These are phyloP conservation scores for Ascoidea tarda DNA, from an alignment of 805 yeast species.

Conservation along the genomic window DNA sequence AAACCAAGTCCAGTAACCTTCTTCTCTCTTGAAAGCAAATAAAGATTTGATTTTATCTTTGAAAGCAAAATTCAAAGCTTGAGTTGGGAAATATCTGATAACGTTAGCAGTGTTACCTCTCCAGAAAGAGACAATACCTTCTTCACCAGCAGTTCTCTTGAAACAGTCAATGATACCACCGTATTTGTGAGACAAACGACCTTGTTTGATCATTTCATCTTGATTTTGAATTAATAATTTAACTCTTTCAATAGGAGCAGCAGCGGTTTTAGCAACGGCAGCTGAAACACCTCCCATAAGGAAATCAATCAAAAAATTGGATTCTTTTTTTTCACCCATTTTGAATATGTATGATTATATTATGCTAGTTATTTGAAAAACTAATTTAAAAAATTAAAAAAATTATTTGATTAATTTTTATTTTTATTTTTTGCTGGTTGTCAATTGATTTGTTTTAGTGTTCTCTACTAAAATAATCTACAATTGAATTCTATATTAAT, in stretches of 20 bases:
- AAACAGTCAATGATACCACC: slow-evolving; percentile 88
- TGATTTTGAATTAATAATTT: slow-evolving; percentile 94
- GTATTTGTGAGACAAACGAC: slow-evolving; percentile 79
- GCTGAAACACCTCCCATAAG: slow-evolving; percentile 99
- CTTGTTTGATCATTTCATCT: slow-evolving; percentile 97
- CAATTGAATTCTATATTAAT: no score
- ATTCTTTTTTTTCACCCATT: slow-evolving; percentile 23
- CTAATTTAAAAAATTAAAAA: not conserved
- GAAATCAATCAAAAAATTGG: slow-evolving; percentile 51
- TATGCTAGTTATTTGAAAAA: not conserved
- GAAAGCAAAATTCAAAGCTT: slow-evolving; percentile 97
- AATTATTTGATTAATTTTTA: not conserved
- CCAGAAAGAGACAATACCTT: slow-evolving; percentile 92
- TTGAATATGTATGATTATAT: slow-evolving; percentile 5
- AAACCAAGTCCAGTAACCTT: slow-evolving; percentile 86
- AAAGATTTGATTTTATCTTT: slow-evolving; percentile 91
- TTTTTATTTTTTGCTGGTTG: no score
- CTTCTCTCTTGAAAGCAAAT: slow-evolving; percentile 96
- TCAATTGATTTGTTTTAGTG: no score
- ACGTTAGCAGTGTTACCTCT: slow-evolving; percentile 99
- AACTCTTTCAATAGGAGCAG: slow-evolving; percentile 96
- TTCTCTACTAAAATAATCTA: no score
- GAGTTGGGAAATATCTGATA: slow-evolving; percentile 98
- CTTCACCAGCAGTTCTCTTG: slow-evolving; percentile 87
- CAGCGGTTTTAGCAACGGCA: slow-evolving; percentile 96